A percentile compares a stretch with the other conserved stretches of the same genome.
Conservation (phyloP, 345 rosid genomes). For the Erysimum cheiranthoides region DNA sequence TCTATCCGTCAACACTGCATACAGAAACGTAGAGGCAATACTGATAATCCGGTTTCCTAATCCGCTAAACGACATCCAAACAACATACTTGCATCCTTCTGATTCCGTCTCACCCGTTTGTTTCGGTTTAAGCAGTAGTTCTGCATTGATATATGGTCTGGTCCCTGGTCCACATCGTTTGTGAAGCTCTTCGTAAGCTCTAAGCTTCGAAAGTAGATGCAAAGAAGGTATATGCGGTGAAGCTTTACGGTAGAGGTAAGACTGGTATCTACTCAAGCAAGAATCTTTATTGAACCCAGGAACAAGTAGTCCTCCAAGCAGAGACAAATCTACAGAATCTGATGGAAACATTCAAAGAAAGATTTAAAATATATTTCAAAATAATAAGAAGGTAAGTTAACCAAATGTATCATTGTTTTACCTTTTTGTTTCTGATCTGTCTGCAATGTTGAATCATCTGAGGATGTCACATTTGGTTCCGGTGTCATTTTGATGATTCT, state of each 20-base stretch:
- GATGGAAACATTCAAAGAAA: slow-evolving; percentile 18
- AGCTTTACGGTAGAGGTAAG: slow-evolving; percentile 55
- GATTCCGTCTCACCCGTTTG: slow-evolving; percentile 17
- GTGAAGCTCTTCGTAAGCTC: slow-evolving; percentile 67
- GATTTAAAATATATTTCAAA: background rate
- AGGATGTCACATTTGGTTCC: slow-evolving; percentile 39
- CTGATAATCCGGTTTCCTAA: slow-evolving; percentile 73
- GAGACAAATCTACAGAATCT: slow-evolving; percentile 43
- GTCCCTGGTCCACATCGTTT: slow-evolving; percentile 66
- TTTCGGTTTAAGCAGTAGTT: slow-evolving; percentile 49
- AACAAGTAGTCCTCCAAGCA: slow-evolving; percentile 65
- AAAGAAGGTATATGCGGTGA: slow-evolving; percentile 60
- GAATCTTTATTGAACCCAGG: slow-evolving; percentile 55
- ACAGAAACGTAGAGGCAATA: slow-evolving; percentile 66
- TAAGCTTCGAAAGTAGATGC: slow-evolving; percentile 64
- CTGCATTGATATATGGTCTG: slow-evolving; percentile 44
- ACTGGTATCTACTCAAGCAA: slow-evolving; percentile 65
- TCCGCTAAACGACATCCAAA: slow-evolving; percentile 74
- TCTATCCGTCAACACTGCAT: slow-evolving; percentile 68
- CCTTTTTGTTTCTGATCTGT: slow-evolving; percentile 32
- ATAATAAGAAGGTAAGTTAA: slow-evolving; percentile 5
- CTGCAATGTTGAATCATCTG: slow-evolving; percentile 30
- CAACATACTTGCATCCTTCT: slow-evolving; percentile 66
- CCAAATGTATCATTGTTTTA: background rate
- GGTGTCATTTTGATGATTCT: slow-evolving; percentile 48